Percentiles rank a stretch among this genome's conserved stretches.
Evolutionary conservation across 805 yeast genomes (phyloP).

Genomic region (Starmera pachycereana): DNA sequence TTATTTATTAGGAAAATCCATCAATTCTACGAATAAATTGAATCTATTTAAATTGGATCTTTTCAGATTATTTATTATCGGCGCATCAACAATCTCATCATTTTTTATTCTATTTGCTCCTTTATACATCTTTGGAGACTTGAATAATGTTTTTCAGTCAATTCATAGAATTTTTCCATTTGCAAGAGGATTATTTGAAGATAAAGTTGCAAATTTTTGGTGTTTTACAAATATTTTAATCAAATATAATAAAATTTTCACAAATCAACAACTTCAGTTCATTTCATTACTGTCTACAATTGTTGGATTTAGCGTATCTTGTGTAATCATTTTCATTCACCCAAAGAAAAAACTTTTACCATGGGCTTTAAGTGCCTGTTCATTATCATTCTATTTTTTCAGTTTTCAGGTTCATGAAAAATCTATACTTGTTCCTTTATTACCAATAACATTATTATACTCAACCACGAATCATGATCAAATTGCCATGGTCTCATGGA

Average conservation of each 20-base stretch:
- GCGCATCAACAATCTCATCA: slow-evolving; percentile 49
- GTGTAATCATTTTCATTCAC: slow-evolving; percentile 35
- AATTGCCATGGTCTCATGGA: slow-evolving; percentile 76
- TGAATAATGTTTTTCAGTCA: slow-evolving; percentile 32
- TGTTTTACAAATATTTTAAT: slow-evolving; percentile 77
- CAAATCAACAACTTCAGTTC: slow-evolving; percentile 46
- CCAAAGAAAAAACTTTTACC: slow-evolving; percentile 44
- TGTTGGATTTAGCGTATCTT: slow-evolving; percentile 44
- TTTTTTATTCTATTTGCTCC: slow-evolving; percentile 49
- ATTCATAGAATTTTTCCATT: slow-evolving; percentile 84
- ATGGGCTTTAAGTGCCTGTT: slow-evolving; percentile 73
- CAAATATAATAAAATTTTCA: slow-evolving; percentile 53
- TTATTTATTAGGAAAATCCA: slow-evolving; percentile 52
- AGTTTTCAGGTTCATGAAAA: slow-evolving; percentile 97
- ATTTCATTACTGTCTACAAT: slow-evolving; percentile 47
- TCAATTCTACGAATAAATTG: slow-evolving; percentile 15
- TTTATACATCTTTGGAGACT: slow-evolving; percentile 36
- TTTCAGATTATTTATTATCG: slow-evolving; percentile 51
- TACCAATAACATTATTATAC: slow-evolving; percentile 68
- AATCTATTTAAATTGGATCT: slow-evolving; percentile 34
- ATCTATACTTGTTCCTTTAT: slow-evolving; percentile 74
- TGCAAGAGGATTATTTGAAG: slow-evolving; percentile 89
- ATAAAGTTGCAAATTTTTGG: slow-evolving; percentile 97
- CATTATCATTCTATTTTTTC: slow-evolving; percentile 83
- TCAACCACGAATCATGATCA: slow-evolving; percentile 44